Evolutionary conservation across 1,284 basidiomycete species (phyloP).

Genomic region (Amylostereum chailletii): DNA sequence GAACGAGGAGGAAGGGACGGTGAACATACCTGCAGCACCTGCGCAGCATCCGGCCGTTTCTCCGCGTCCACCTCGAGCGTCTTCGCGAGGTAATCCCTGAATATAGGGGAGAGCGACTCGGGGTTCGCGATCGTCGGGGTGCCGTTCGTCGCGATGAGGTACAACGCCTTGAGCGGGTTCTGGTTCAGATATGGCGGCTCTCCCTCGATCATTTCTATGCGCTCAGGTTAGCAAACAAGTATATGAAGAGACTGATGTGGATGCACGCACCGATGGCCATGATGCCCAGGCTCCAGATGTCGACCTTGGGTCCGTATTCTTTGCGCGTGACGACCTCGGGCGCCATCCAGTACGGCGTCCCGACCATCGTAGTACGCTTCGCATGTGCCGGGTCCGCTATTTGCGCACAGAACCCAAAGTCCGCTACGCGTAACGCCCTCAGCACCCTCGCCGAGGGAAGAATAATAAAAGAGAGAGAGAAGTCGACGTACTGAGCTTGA

Average conservation of each 20-base stretch:
- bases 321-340: slow-evolving; percentile 97
- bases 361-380: slow-evolving; percentile 99
- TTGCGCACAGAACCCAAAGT: slow-evolving; percentile 98
- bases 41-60: slow-evolving; percentile 81
- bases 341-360: slow-evolving; percentile 99
- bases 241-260: slow-evolving; percentile 4
- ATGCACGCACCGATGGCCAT: slow-evolving; percentile 84
- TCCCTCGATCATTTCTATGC: slow-evolving; percentile 95
- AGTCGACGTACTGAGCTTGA: slow-evolving; percentile 83
- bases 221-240: slow-evolving; percentile 7
- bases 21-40: slow-evolving; percentile 63
- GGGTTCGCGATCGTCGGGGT: slow-evolving; percentile 96
- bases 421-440: slow-evolving; percentile 46
- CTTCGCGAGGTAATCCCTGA: slow-evolving; percentile 85
- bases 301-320: slow-evolving; percentile 98
- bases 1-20: background rate
- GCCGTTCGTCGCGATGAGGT: slow-evolving; percentile 97
- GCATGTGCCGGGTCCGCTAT: slow-evolving; percentile 81
- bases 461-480: background rate
- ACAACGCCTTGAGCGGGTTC: slow-evolving; percentile 91
- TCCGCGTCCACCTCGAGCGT: slow-evolving; percentile 95
- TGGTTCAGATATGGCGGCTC: slow-evolving; percentile 98
- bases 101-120: slow-evolving; percentile 79
- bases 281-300: slow-evolving; percentile 97
- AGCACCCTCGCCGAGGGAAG: slow-evolving; percentile 1